A percentile compares a stretch with the other conserved stretches of the same genome.
Conservation (phyloP, 2,329 filamentous ascomycete genomes). For the Calonectria henricotiae region DNA sequence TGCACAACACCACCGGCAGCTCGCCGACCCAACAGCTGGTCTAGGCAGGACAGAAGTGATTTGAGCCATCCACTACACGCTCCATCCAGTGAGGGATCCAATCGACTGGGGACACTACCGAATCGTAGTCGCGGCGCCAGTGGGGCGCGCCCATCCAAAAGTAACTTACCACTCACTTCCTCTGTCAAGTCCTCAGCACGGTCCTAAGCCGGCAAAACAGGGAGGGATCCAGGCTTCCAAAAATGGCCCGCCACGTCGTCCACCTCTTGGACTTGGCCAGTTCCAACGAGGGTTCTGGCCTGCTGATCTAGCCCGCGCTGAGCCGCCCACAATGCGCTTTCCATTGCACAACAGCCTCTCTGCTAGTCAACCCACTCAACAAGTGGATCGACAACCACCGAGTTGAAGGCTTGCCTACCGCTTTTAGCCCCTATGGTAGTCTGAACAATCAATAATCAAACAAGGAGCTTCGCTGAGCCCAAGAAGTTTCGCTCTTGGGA, state of each 20-base stretch:
- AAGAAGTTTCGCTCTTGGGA: slow-evolving; percentile 17
- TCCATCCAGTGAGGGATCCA: slow-evolving; percentile 19
- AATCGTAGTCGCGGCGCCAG: slow-evolving; percentile 22
- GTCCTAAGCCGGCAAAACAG: slow-evolving; percentile 7
- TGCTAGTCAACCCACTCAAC: slow-evolving; percentile 18
- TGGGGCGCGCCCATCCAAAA: slow-evolving; percentile 23
- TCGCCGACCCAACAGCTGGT: slow-evolving; percentile 17
- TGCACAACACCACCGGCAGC: slow-evolving; percentile 20
- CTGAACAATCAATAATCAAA: slow-evolving; percentile 1
- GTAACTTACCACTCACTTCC: slow-evolving; percentile 22
- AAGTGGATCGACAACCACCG: slow-evolving; percentile 29
- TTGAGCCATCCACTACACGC: slow-evolving; percentile 20
- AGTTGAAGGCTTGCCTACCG: slow-evolving; percentile 29
- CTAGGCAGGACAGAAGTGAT: slow-evolving; percentile 19
- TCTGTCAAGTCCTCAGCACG: slow-evolving; percentile 28
- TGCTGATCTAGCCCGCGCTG: slow-evolving; percentile 19
- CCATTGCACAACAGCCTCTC: slow-evolving; percentile 17
- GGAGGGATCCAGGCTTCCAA: slow-evolving; percentile 37
- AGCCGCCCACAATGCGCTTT: slow-evolving; percentile 20
- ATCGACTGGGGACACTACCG: slow-evolving; percentile 33
- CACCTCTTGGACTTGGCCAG: slow-evolving; percentile 36
- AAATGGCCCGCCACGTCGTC: slow-evolving; percentile 47
- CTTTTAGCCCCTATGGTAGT: slow-evolving; percentile 12
- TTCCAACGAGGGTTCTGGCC: slow-evolving; percentile 40
- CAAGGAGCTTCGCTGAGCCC: slow-evolving; percentile 22